Conservation (phyloP, 208 protist species). For the Vickermania spadyakhi region DNA sequence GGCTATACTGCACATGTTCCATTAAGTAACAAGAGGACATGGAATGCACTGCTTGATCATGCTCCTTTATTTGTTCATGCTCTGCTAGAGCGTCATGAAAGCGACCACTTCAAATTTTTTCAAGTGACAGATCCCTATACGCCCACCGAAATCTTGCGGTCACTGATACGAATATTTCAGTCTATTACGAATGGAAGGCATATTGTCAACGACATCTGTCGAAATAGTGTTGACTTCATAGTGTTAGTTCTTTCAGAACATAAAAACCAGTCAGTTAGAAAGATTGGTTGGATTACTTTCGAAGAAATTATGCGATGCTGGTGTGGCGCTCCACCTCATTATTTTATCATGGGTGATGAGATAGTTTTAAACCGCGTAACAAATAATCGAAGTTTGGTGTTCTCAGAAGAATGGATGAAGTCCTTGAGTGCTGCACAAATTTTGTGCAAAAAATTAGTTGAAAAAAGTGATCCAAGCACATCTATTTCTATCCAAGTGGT, state of each 20-base stretch:
- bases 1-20: slow-evolving; percentile 10
- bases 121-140: slow-evolving; percentile 49
- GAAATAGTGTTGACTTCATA: slow-evolving; percentile 21
- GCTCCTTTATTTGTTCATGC: slow-evolving; percentile 35
- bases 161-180: slow-evolving; percentile 21
- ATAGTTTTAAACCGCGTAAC: background rate
- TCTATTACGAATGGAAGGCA: slow-evolving; percentile 11
- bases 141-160: slow-evolving; percentile 34
- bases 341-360: slow-evolving; percentile 11
- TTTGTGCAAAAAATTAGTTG: slow-evolving; percentile 16
- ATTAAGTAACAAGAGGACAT: slow-evolving; percentile 2
- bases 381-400: slow-evolving; percentile 15
- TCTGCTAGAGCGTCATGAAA: slow-evolving; percentile 32
- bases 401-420: slow-evolving; percentile 1
- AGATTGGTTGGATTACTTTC: slow-evolving; percentile 24
- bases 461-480: slow-evolving; percentile 19
- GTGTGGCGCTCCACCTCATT: slow-evolving; percentile 33
- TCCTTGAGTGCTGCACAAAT: slow-evolving; percentile 15
- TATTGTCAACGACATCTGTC: slow-evolving; percentile 13
- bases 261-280: slow-evolving; percentile 15
- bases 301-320: slow-evolving; percentile 35
- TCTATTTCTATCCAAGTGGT: slow-evolving; percentile 32
- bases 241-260: slow-evolving; percentile 17
- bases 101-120: slow-evolving; percentile 64
- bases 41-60: slow-evolving; percentile 33